Percentiles rank a stretch among this genome's conserved stretches.
Conservation (phyloP, 768 basidiomycete species). For the Hygrophorus russula region DNA sequence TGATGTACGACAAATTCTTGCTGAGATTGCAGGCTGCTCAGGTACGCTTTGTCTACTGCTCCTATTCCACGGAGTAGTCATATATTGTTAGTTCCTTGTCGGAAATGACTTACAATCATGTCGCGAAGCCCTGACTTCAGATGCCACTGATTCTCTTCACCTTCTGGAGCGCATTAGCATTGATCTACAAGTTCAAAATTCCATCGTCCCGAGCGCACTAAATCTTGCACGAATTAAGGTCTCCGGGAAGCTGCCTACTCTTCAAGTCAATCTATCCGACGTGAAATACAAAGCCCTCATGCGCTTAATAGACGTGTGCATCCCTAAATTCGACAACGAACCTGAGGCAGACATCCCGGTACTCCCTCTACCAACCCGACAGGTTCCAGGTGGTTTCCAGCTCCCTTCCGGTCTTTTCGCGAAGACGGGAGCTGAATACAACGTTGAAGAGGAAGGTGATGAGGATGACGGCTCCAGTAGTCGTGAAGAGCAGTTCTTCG, state of each 20-base stretch:
- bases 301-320: conserved; percentile 82
- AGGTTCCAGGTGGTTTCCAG: conserved; percentile 30
- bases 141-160: conserved; percentile 56
- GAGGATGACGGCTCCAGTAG: conserved; percentile 25
- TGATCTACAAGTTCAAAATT: conserved; percentile 81
- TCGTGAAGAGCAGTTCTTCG: conserved; percentile 53
- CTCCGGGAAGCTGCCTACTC: conserved; percentile 74
- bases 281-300: conserved; percentile 87
- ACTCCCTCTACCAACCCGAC: conserved; percentile 12
- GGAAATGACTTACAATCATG: conserved; percentile 78
- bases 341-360: conserved; percentile 10
- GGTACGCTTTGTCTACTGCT: conserved; percentile 32
- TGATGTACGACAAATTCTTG: conserved; percentile 91
- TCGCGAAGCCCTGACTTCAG: conserved; percentile 60
- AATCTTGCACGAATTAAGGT: conserved; percentile 85
- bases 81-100: conserved; percentile 73
- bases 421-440: conserved; percentile 50
- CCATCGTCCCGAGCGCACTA: conserved; percentile 77
- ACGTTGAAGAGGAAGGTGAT: conserved; percentile 47
- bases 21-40: conserved; percentile 83
- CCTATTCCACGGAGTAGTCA: conserved; percentile 5
- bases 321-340: conserved; percentile 68
- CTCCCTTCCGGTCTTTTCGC: conserved; percentile 47
- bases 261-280: conserved; percentile 86
- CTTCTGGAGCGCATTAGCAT: conserved; percentile 89